phyloP scores from a whole-genome alignment of 208 protist species.

The Trypanosoma boissoni region DNA sequence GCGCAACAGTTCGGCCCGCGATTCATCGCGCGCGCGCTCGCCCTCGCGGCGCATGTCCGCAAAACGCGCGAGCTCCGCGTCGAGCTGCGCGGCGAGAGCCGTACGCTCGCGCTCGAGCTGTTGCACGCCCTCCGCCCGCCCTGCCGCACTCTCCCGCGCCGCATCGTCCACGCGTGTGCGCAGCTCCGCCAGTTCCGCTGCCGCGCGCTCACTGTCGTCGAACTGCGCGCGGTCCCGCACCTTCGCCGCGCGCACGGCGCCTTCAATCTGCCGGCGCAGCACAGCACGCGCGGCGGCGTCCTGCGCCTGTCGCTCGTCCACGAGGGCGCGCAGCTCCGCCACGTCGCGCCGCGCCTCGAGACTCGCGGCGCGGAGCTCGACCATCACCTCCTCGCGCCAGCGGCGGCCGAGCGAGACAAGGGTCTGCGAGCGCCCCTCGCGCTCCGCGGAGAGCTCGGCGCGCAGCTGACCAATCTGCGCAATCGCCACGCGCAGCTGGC shows the following conservation, averaged over 20 bases:
- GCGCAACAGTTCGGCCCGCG: conserved; percentile 33
- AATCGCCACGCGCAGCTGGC: conserved; percentile 60
- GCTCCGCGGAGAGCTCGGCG: conserved; percentile 54
- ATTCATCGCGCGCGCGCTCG: conserved; percentile 41
- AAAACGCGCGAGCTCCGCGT: conserved; percentile 62
- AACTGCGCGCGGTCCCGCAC: conserved; percentile 41
- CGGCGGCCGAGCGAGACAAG: conserved; percentile 52
- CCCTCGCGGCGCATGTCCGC: conserved; percentile 69
- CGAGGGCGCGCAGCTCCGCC: conserved; percentile 37
- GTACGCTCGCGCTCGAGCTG: conserved; percentile 62
- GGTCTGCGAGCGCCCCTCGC: conserved; percentile 54
- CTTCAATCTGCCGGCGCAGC: conserved; percentile 55
- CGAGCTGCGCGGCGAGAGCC: conserved; percentile 53
- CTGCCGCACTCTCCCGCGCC: conserved; percentile 38
- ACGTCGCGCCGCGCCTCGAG: conserved; percentile 47
- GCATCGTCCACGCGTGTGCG: conserved; percentile 46
- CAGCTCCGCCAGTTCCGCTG: conserved; percentile 60
- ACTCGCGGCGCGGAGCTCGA: conserved; percentile 59
- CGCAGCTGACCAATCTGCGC: conserved; percentile 56
- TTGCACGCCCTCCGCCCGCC: conserved; percentile 49
- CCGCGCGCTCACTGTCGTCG: conserved; percentile 45
- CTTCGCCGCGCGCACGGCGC: conserved; percentile 29
- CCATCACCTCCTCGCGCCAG: conserved; percentile 74
- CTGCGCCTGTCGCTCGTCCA: conserved; percentile 35
- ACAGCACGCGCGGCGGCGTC: conserved; percentile 30